Percentiles rank a stretch among this genome's conserved stretches.
Conservation (phyloP, 2,329 filamentous ascomycete genomes). For the Thielaviopsis populi region DNA sequence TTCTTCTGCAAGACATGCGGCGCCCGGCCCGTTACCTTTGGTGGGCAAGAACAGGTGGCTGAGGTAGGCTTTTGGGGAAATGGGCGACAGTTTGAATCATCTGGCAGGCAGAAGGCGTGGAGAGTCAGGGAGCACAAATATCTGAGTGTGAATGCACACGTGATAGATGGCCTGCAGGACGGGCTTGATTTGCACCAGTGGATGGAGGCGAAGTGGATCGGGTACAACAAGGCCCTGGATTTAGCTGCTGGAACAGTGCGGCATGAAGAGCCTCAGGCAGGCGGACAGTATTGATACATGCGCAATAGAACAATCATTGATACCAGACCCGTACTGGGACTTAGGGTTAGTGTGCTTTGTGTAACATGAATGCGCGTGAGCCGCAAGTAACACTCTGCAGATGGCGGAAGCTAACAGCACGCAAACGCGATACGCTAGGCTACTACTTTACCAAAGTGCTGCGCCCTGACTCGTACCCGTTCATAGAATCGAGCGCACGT, state of each 20-base stretch:
- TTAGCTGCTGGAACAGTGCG: slow-evolving; percentile 4
- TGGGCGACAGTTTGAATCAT: slow-evolving; percentile 10
- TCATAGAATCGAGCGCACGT: slow-evolving; percentile 30
- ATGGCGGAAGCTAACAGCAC: not conserved
- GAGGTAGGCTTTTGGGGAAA: slow-evolving; percentile 12
- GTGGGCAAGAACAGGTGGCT: slow-evolving; percentile 8
- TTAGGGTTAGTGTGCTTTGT: not conserved
- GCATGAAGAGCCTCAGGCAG: slow-evolving; percentile 17
- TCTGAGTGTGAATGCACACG: slow-evolving; percentile 15
- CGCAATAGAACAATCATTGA: not conserved
- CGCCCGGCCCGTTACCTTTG: slow-evolving; percentile 26
- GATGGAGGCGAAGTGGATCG: slow-evolving; percentile 17
- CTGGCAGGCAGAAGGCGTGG: slow-evolving; percentile 12
- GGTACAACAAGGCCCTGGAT: slow-evolving; percentile 18
- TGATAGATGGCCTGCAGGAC: slow-evolving; percentile 15
- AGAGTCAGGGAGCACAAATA: slow-evolving; percentile 12
- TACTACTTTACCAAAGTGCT: slow-evolving; percentile 22
- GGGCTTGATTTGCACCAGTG: slow-evolving; percentile 18
- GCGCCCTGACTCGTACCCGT: slow-evolving; percentile 37
- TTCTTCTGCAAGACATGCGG: slow-evolving; percentile 25
- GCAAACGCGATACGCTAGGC: slow-evolving; percentile 10
- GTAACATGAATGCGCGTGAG: not conserved
- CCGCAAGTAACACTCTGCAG: not conserved
- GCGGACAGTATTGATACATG: slow-evolving; percentile 17
- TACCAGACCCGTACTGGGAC: not conserved